A percentile compares a stretch with the other conserved stretches of the same genome.
Conservation (phyloP, 805 yeast genomes). For the Wickerhamomyces chaumierensis region DNA sequence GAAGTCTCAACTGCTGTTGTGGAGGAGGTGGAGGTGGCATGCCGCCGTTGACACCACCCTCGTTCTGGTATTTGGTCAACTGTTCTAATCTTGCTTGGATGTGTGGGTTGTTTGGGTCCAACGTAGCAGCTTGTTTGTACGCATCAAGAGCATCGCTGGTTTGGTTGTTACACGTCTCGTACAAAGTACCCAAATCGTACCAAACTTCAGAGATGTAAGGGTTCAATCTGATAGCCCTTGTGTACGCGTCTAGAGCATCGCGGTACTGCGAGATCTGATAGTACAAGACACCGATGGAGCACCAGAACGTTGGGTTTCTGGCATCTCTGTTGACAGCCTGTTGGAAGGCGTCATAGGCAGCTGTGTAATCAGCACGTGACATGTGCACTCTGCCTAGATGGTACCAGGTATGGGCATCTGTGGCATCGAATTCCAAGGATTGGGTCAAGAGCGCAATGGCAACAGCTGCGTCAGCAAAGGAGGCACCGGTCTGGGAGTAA, state of each 20-base stretch:
- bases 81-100: conserved; percentile 89
- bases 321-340: conserved; percentile 97
- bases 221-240: conserved; percentile 89
- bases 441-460: conserved; percentile 77
- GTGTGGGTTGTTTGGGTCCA: conserved; percentile 91
- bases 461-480: conserved; percentile 68
- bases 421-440: conserved; percentile 78
- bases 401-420: conserved; percentile 97
- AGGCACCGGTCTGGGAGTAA: conserved; percentile 63
- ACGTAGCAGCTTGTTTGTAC: conserved; percentile 88
- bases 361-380: conserved; percentile 90
- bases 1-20: conserved; percentile 41
- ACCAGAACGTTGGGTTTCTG: conserved; percentile 97
- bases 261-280: conserved; percentile 93
- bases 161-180: conserved; percentile 96
- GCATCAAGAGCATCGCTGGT: conserved; percentile 93
- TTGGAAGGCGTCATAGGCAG: conserved; percentile 97
- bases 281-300: conserved; percentile 88
- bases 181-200: conserved; percentile 95
- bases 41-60: conserved; percentile 42
- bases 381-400: conserved; percentile 93
- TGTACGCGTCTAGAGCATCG: conserved; percentile 95
- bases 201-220: conserved; percentile 96
- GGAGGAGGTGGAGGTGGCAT: conserved; percentile 62
- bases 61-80: conserved; percentile 59